A percentile compares a stretch with the other conserved stretches of the same genome.
Evolutionary conservation across 192 early-diverging fungal genomes (phyloP).

Genomic region (Backusella westeae): DNA sequence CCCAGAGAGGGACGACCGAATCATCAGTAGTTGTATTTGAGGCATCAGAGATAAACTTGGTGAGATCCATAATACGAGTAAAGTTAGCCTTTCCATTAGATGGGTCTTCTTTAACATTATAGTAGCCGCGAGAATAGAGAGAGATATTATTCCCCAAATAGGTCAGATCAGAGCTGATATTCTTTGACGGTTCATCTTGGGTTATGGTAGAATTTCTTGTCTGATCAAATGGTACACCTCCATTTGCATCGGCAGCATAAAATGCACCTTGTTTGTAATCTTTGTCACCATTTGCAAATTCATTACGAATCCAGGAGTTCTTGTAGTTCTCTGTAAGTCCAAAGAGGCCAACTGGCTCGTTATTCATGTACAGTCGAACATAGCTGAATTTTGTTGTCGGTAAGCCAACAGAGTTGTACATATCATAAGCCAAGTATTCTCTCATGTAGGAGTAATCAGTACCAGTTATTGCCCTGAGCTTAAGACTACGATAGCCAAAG

Average conservation of each 20-base stretch:
- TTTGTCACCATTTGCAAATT: constrained; percentile 25
- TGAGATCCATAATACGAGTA: not conserved
- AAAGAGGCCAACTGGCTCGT: not conserved
- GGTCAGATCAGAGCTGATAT: not conserved
- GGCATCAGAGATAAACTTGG: not conserved
- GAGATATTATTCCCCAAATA: not conserved
- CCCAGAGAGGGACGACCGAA: not conserved
- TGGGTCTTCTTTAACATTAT: not conserved
- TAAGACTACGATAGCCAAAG: constrained; percentile 6
- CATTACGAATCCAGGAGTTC: constrained; percentile 35
- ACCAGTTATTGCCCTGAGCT: not conserved
- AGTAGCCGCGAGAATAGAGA: not conserved
- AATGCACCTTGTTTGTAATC: constrained; percentile 9
- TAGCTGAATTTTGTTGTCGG: not conserved
- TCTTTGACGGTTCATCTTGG: not conserved
- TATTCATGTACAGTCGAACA: not conserved
- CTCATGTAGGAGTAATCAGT: constrained; percentile 1
- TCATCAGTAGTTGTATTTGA: not conserved
- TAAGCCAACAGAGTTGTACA: not conserved
- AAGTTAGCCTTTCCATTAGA: not conserved
- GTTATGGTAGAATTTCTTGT: not conserved
- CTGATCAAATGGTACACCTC: not conserved
- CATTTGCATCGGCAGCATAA: not conserved
- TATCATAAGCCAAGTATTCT: constrained; percentile 8
- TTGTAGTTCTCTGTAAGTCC: constrained; percentile 27